A percentile compares a stretch with the other conserved stretches of the same genome.
phyloP scores from a whole-genome alignment of 805 yeast species.

The Monosporozyma yasuniensis region DNA sequence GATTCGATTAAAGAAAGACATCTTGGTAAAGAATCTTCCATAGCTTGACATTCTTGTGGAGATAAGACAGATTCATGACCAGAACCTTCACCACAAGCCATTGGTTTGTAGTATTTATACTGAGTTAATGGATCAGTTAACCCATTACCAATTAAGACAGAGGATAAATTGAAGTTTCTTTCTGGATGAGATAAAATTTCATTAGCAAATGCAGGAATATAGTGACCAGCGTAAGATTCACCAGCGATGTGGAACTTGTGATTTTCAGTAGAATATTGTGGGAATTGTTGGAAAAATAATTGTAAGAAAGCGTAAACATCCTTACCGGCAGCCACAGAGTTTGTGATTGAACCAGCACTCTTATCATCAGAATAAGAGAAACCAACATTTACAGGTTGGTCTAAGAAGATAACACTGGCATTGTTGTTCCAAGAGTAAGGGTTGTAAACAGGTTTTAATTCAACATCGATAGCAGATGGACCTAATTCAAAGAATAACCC shows the following conservation, averaged over 20 bases:
- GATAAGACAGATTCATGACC: conserved; percentile 70
- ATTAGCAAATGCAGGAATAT: conserved; percentile 80
- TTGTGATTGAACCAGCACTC: conserved; percentile 38
- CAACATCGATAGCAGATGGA: conserved; percentile 57
- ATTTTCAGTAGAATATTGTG: conserved; percentile 50
- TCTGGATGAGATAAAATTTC: conserved; percentile 65
- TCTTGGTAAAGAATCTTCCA: conserved; percentile 62
- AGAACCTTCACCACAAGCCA: conserved; percentile 86
- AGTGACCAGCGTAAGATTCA: conserved; percentile 96
- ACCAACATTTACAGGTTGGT: conserved; percentile 95
- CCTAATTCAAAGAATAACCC: conserved; percentile 95
- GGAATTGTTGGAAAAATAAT: conserved; percentile 61
- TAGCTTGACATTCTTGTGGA: conserved; percentile 69
- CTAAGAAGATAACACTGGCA: conserved; percentile 76
- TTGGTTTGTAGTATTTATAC: conserved; percentile 72
- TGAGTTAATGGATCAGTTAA: conserved; percentile 79
- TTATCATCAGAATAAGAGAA: conserved; percentile 57
- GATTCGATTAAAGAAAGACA: conserved; percentile 67
- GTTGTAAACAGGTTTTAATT: conserved; percentile 44
- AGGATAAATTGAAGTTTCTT: conserved; percentile 54
- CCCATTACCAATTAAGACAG: conserved; percentile 86
- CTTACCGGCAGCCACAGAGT: conserved; percentile 64
- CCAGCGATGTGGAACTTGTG: conserved; percentile 81
- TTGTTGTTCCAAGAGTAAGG: conserved; percentile 76
- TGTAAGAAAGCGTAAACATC: conserved; percentile 43